Evolutionary conservation across 495 filamentous ascomycete genomes (phyloP), one percentile per base, ranked within the genome.

Genomic region (Penicillium crystallinum): DNA sequence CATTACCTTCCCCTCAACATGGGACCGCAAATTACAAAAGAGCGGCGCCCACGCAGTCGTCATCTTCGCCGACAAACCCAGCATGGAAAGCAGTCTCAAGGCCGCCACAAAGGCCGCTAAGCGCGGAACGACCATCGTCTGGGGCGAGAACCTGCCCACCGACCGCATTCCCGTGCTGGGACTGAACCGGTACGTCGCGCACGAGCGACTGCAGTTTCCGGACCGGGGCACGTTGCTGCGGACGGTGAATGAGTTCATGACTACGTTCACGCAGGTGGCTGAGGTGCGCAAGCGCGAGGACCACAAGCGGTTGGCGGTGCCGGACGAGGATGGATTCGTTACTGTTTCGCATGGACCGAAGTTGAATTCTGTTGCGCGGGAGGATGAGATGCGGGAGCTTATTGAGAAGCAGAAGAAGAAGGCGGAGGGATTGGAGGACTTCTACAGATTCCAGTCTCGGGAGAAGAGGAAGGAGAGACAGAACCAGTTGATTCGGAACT

Each of bases 271-370:
- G 45, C 69, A 75, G 38, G 78, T 81, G 27, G 84, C 95, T 62
- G 80, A 82, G 42, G 82, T 84, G 39, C 81, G 83, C 18, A 76
- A 76, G 40, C 81, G 81, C 21, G 73, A 81, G 17, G 82, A 81
- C 29, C 81, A 84, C 55, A 76, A 77, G 49, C 70, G 81, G 53
- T 79, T 87, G 39, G 80, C 84, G 59, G 84, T 86, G 59, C 89
- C 93, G 9, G 93, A 98, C 65, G 90, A 89, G 63, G 95, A 98
- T 69, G 93, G 93, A 9, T 98, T 98, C 63, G 77, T 97, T 18
- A 97, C 90, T 27, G 95, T 98, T 25, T 88, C 85, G 4, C 78
- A 86, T 49, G 91, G 91, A 12, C 74, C 74, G 35, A 83, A 87
- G 49, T 75, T 77, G 9, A 90, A 88, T 11, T 84, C 88, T 8